Conservation (phyloP, 345 rosid genomes). For the Eucalyptus sp. region DNA sequence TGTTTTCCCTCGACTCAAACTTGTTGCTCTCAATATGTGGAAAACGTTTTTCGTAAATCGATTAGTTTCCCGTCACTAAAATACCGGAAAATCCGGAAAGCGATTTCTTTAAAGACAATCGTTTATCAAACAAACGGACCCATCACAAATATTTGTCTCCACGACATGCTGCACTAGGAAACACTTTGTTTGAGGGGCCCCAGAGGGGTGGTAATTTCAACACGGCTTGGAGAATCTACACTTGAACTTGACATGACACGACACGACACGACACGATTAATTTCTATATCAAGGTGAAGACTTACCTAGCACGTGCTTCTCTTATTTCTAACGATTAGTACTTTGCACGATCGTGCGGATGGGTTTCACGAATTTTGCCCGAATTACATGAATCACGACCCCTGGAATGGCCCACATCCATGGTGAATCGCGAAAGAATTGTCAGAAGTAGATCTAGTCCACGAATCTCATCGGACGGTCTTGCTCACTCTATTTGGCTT, state of each 20-base stretch:
- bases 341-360: not conserved
- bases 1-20: not conserved
- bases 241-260: not conserved
- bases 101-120: fast-evolving
- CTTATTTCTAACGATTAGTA: not conserved
- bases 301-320: not conserved
- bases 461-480: not conserved
- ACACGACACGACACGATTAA: not conserved
- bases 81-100: fast-evolving
- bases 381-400: not conserved
- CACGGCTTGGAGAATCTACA: not conserved
- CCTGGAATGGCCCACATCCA: not conserved
- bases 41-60: fast-evolving
- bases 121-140: not conserved
- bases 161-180: not conserved
- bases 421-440: not conserved
- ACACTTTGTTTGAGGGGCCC: not conserved
- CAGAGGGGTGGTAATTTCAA: not conserved
- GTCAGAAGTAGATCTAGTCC: not conserved
- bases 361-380: not conserved
- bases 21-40: not conserved
- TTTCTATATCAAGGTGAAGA: not conserved
- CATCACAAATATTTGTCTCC: fast-evolving
- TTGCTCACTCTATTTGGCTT: not conserved
- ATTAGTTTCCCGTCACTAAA: not conserved